Evolutionary conservation across 2,329 filamentous ascomycete species (phyloP), one percentile per base, ranked within the genome.

Genomic region (Ophiobolus disseminans): DNA sequence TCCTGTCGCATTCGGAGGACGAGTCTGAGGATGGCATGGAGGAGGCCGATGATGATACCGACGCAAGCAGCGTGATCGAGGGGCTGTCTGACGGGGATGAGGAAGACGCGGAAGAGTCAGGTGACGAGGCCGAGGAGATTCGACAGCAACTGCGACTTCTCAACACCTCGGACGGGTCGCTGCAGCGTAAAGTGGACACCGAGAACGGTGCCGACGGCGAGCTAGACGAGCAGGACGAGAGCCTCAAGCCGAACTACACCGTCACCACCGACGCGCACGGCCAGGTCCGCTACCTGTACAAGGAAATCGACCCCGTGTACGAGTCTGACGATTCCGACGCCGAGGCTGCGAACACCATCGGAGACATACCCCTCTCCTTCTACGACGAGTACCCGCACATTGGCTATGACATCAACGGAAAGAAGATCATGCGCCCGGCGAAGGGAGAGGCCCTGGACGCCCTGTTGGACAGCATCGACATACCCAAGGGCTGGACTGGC

Each of bases 381-480:
- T 99, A 99, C 78, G 94, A 99, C 73, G 89, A 90, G 26, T 99
- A 97, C 71, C 94, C 94, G 40, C 94, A 99, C 72, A 97, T 99
- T 70, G 94, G 94, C 50, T 99, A 99, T 76, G 90, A 97, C 66
- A 97, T 99, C 78, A 96, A 99, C 73, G 94, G 94, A 73, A 97
- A 95, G 82, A 95, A 90, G 75, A 96, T 99, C 57, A 90, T 96
- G 86, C 88, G 94, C 42, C 94, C 94, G 5, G 94, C 95, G 3
- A 93, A 91, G 61, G 93, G 93, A 42, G 89, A 96, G 71, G 94
- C 94, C 26, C 78, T 99, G 23, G 94, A 99, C 78, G 91, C 91
- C 10, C 81, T 99, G 34, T 81, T 99, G 8, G 93, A 99, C 66
- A 97, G 90, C 75, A 99, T 99, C 65, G 94, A 99, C 68, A 81